Base-by-base conservation (phyloP, 1,139 yeast genomes). In the Lodderomyces beijingensis region DNA sequence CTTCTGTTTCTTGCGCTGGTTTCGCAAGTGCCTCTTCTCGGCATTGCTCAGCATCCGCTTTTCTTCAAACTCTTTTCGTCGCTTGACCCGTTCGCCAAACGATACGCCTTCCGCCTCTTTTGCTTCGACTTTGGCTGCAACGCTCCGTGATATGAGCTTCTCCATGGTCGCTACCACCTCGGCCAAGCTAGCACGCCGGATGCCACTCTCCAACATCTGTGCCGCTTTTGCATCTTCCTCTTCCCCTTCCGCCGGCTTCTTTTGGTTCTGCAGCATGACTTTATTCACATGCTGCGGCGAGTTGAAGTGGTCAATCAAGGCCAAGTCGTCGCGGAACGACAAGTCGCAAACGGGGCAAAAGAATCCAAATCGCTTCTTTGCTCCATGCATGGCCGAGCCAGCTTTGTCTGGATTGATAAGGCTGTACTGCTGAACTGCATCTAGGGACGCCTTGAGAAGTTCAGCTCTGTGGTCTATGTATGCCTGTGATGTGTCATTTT, bases 241-340 rank as follows among this genome's bases (percentile, higher is more conserved):
- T 5, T 46, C 48, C 8, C 67, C 69, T n/a, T 31, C 19, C 21
- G 9, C 21, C 10, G 21, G 9, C 21, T 19, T 7, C 14, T 23
- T 23, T 19, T 8, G 10, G n/a, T n/a, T 19, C 8, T 19, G 22
- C 14, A 23, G 25, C 16, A 38, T 45, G 3, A 57, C 60, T 32
- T 53, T 62, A 9, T 46, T 40, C 2, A 60, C 53, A 55, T 81
- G 91, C 32, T 68, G 75, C 4, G 78, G 79, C 22, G 88, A 78
- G 49, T 86, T 87, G 48, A 87, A 63, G 58, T 89, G 97, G 50
- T 88, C 94, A 4, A 87, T 69, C 51, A 79, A 79, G 38, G 87
- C 82, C 46, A 87, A 61, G 36, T 83, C 82, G 54, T 89, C 96
- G 49, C 86, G 75, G 57, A 76, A 88, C 2, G 94, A 81, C 42